Conservation (phyloP, 345 rosid species). For the Lagerstroemia speciosa region DNA sequence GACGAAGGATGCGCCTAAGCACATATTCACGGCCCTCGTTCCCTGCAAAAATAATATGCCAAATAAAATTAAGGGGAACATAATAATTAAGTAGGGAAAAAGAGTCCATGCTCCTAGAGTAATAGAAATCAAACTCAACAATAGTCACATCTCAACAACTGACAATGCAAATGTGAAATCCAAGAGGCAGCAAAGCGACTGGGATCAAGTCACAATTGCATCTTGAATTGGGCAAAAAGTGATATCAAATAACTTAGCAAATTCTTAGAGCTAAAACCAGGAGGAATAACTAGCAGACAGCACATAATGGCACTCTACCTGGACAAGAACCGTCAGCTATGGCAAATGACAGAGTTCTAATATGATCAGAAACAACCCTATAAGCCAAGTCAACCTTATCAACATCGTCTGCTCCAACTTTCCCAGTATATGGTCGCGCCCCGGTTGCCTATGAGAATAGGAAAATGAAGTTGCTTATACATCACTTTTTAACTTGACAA, state of each 20-base stretch:
- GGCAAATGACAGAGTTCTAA: conserved; percentile 88
- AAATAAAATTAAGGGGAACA: neutral
- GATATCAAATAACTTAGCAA: neutral
- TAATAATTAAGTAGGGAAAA: neutral
- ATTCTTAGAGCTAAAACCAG: neutral
- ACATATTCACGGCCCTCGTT: conserved; percentile 98
- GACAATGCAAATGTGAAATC: neutral
- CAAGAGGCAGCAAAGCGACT: neutral
- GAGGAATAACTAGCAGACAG: neutral
- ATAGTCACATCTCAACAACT: neutral
- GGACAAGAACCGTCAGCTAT: conserved; percentile 99
- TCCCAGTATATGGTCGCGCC: conserved; percentile 81
- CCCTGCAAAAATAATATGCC: conserved; percentile 33
- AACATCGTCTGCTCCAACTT: conserved; percentile 72
- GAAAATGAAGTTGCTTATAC: neutral
- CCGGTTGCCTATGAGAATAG: conserved; percentile 52
- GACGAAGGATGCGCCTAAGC: conserved; percentile 90
- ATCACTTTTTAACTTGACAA: neutral
- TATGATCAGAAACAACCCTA: conserved; percentile 95
- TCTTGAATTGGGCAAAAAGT: neutral
- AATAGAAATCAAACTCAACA: neutral
- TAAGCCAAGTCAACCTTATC: conserved; percentile 94
- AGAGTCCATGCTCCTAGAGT: neutral
- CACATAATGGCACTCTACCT: conserved; percentile 34
- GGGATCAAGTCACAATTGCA: neutral